Percentiles rank a stretch among this genome's conserved stretches.
Conservation (phyloP, 495 filamentous ascomycete genomes). For the Sphaerosporella brunnea region DNA sequence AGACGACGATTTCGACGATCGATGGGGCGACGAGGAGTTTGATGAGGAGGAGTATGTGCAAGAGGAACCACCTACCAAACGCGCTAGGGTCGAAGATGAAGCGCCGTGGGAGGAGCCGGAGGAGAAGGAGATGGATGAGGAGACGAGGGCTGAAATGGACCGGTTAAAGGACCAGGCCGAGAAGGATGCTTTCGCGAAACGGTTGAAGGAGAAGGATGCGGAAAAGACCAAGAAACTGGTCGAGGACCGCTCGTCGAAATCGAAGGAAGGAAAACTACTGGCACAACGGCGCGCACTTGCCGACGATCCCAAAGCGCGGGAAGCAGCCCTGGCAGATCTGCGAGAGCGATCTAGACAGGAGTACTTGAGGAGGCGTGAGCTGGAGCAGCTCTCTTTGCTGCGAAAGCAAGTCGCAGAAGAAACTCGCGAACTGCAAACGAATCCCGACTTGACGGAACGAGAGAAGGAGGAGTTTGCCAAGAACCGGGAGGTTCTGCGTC, state of each 20-base stretch:
- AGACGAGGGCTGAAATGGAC: slow-evolving; percentile 37
- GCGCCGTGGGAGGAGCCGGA: slow-evolving; percentile 30
- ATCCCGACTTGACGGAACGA: slow-evolving; percentile 50
- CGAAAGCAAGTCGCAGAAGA: slow-evolving; percentile 89
- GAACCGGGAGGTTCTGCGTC: slow-evolving; percentile 67
- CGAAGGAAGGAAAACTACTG: slow-evolving; percentile 39
- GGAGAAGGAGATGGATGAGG: slow-evolving; percentile 41
- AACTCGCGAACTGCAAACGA: slow-evolving; percentile 59
- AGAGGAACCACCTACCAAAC: slow-evolving; percentile 39
- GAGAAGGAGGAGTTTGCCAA: slow-evolving; percentile 86
- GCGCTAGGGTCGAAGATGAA: slow-evolving; percentile 38
- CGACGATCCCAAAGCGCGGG: slow-evolving; percentile 44
- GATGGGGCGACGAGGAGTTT: slow-evolving; percentile 65
- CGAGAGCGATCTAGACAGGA: slow-evolving; percentile 72
- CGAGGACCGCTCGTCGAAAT: slow-evolving; percentile 41
- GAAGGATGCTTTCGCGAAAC: slow-evolving; percentile 55
- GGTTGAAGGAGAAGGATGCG: slow-evolving; percentile 51
- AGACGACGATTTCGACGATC: slow-evolving; percentile 48
- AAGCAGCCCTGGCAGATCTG: slow-evolving; percentile 53
- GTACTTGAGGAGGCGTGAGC: slow-evolving; percentile 82
- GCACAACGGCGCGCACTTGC: slow-evolving; percentile 44
- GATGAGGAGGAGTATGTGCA: slow-evolving; percentile 34
- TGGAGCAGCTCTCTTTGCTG: slow-evolving; percentile 64
- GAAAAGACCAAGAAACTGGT: slow-evolving; percentile 52
- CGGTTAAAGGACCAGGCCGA: slow-evolving; percentile 49